A percentile compares a stretch with the other conserved stretches of the same genome.
Conservation (phyloP, 345 rosid species). For the Dovyalis caffra region DNA sequence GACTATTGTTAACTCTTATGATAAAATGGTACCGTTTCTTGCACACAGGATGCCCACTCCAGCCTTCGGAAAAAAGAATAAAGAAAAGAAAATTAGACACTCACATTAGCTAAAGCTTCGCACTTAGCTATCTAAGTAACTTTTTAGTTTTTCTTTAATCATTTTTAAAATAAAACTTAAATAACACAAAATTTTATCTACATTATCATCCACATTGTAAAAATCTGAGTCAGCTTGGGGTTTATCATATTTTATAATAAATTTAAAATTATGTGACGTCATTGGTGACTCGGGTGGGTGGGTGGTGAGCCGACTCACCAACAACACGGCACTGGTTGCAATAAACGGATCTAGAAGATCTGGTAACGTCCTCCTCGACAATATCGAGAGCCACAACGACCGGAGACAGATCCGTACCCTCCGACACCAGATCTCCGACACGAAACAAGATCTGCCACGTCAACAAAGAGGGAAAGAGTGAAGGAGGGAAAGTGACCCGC, state of each 20-base stretch:
- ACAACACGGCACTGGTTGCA: conserved; percentile 83
- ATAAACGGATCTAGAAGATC: conserved; percentile 65
- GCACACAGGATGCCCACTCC: conserved; percentile 82
- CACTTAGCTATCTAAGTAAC: too few relatives aligned
- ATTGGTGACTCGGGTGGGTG: neutral
- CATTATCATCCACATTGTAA: neutral
- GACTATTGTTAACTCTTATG: conserved; percentile 35
- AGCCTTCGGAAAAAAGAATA: conserved; percentile 39
- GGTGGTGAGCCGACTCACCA: conserved; percentile 50
- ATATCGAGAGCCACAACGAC: conserved; percentile 44
- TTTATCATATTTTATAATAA: neutral
- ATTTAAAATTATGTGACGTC: neutral
- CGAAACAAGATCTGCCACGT: conserved; percentile 62
- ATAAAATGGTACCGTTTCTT: conserved; percentile 72
- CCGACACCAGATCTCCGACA: conserved; percentile 38
- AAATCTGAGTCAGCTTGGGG: neutral
- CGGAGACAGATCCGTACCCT: conserved; percentile 39
- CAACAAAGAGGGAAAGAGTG: conserved; percentile 50
- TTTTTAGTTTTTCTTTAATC: too few relatives aligned
- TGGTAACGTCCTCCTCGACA: conserved; percentile 70
- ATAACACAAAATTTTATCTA: too few relatives aligned
- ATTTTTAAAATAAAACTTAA: too few relatives aligned
- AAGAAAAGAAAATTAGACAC: too few relatives aligned
- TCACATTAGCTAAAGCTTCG: too few relatives aligned
- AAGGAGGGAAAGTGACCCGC: conserved; percentile 43